Evolutionary conservation across 352 stramenopile genomes (phyloP), one percentile per base, ranked within the genome.

Genomic region (Aphanomyces cochlioides): DNA sequence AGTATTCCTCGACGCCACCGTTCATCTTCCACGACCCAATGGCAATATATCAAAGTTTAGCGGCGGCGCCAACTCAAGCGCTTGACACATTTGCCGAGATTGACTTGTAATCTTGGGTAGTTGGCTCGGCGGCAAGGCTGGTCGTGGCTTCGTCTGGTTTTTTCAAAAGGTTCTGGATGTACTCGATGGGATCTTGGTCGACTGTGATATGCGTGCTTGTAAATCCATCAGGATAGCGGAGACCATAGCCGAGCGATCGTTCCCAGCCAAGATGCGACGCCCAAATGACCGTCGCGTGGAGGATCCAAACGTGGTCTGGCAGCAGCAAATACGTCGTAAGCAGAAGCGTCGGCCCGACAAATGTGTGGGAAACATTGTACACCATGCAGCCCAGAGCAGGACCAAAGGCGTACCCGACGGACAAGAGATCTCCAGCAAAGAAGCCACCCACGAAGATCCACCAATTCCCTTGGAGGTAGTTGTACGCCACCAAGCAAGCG

Each of bases 181-280:
- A 69, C 7, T 37, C 41, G 13, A 47, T 40, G 3, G 63, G 63
- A 43, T 69, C 63, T 69, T 69, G 63, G 47, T 69, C 63, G 12
- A 69, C 63, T 6, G 63, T 69, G 41, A 69, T 69, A 39, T 47
- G 54, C 13, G 63, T 69, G 7, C 37, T 47, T 21, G 47, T 37
- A 38, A 69, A 69, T 12, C 63, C 63, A 41, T 69, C 41, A 39
- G 63, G 63, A 34, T 69, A 69, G 19, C 63, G 47, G 10, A 69
- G 38, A 3, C 63, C 63, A 37, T 69, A 69, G 15, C 63, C 63
- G 13, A 69, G 45, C 63, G 63, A 69, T 7, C 63, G 63, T 39
- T 69, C 63, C 63, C 63, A 69, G 45, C 63, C 63, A 40, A 69
- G 54, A 37, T 69, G 63, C 37, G 63, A 13, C 17, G 39, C 47